Conservation (phyloP, 345 rosid genomes). For the Eucalyptus sp. region DNA sequence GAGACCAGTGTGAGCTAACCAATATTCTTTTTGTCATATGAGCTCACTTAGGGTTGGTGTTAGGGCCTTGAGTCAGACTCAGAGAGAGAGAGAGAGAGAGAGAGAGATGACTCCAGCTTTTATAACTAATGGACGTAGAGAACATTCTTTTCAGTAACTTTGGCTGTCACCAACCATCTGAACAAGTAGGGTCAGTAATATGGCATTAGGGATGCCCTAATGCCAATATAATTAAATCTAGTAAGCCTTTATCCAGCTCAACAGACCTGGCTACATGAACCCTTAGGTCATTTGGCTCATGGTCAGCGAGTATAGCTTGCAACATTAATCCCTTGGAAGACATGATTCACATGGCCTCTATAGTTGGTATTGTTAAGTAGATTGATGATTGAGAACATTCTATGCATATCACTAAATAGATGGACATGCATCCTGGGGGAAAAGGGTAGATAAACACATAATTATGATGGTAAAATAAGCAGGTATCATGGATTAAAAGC, state of each 20-base stretch:
- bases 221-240: not conserved
- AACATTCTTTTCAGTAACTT: not conserved
- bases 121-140: not conserved
- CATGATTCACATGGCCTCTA: not conserved
- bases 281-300: not conserved
- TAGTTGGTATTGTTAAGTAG: not conserved
- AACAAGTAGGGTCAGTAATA: not conserved
- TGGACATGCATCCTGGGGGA: not conserved
- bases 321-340: not conserved
- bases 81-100: not conserved
- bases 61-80: not conserved
- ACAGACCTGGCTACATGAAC: not conserved
- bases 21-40: not conserved
- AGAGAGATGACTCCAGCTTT: not conserved
- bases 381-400: not conserved
- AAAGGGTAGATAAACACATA: not conserved
- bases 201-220: not conserved
- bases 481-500: not conserved
- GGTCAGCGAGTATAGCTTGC: not conserved
- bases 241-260: not conserved
- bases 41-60: not conserved
- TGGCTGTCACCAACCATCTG: not conserved
- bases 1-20: not conserved
- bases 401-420: not conserved
- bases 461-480: not conserved